Percentiles rank a stretch among this genome's conserved stretches.
phyloP scores from a whole-genome alignment of 768 basidiomycete genomes.

The Amanita molliuscula region DNA sequence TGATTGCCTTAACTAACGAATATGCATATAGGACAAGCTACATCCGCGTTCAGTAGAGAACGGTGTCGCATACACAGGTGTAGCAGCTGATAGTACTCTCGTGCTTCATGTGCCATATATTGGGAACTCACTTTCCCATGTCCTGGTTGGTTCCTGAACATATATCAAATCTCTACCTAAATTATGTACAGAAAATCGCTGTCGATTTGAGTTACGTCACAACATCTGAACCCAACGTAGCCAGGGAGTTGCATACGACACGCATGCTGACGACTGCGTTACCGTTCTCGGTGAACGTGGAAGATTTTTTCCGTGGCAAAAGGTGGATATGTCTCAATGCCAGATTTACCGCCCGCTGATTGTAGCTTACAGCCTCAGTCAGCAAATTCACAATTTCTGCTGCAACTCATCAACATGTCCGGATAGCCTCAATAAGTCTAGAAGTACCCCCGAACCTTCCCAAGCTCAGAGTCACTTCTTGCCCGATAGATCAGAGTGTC shows the following conservation, averaged over 20 bases:
- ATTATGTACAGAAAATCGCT: conserved; percentile 47
- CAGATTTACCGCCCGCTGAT: not conserved
- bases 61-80: conserved; percentile 34
- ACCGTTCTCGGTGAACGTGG: conserved; percentile 87
- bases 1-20: conserved; percentile 1
- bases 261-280: conserved; percentile 56
- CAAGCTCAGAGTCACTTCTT: conserved; percentile 26
- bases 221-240: conserved; percentile 34
- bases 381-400: conserved; percentile 88
- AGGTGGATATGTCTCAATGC: conserved; percentile 34
- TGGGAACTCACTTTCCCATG: conserved; percentile 48
- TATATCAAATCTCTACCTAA: not conserved
- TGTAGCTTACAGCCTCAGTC: conserved; percentile 49
- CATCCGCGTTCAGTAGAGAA: conserved; percentile 30
- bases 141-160: conserved; percentile 37
- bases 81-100: conserved; percentile 35
- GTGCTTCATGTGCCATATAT: conserved; percentile 55
- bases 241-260: conserved; percentile 43
- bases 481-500: conserved; percentile 34
- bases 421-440: conserved; percentile 53
- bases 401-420: conserved; percentile 69
- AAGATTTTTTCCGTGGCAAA: conserved; percentile 88
- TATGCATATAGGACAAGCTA: conserved; percentile 8
- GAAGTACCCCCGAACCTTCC: conserved; percentile 31
- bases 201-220: conserved; percentile 64